phyloP scores from a whole-genome alignment of 495 filamentous ascomycete species.

The Amniculicola lignicola region DNA sequence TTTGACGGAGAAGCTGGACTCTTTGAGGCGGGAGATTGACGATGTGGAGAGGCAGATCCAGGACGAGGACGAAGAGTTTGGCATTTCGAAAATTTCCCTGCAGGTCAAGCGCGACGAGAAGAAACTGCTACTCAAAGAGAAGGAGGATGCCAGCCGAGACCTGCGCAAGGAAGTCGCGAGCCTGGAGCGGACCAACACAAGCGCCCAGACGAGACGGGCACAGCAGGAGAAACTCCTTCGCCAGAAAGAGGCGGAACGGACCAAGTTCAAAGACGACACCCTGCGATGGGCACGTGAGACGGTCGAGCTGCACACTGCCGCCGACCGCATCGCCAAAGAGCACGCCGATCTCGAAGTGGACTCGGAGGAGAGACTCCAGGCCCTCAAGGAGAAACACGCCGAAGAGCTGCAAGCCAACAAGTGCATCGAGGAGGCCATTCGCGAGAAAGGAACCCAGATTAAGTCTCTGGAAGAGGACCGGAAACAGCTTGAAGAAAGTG shows the following conservation, averaged over 20 bases:
- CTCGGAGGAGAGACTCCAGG: slow-evolving; percentile 47
- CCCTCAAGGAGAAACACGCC: slow-evolving; percentile 51
- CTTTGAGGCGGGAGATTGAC: slow-evolving; percentile 38
- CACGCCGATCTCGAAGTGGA: slow-evolving; percentile 48
- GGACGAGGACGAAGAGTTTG: slow-evolving; percentile 72
- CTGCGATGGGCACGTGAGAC: slow-evolving; percentile 57
- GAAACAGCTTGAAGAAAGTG: slow-evolving; percentile 48
- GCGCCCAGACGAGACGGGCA: slow-evolving; percentile 73
- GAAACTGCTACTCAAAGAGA: slow-evolving; percentile 28
- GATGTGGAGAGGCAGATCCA: slow-evolving; percentile 50
- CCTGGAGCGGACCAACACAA: slow-evolving; percentile 76
- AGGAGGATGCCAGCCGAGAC: slow-evolving; percentile 31
- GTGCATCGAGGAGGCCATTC: slow-evolving; percentile 59
- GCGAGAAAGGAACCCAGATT: slow-evolving; percentile 58
- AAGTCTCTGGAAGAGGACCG: slow-evolving; percentile 62
- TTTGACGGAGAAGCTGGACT: slow-evolving; percentile 51
- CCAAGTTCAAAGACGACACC: slow-evolving; percentile 60
- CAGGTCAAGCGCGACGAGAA: slow-evolving; percentile 68
- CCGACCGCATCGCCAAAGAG: slow-evolving; percentile 49
- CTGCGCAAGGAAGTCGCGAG: slow-evolving; percentile 75
- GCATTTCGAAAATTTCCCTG: slow-evolving; percentile 56
- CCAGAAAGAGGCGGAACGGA: slow-evolving; percentile 60
- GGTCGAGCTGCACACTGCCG: slow-evolving; percentile 49
- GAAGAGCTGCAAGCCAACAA: slow-evolving; percentile 55
- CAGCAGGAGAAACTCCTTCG: slow-evolving; percentile 69